Conservation (phyloP, 768 basidiomycete genomes). For the Steccherinum ochraceum region DNA sequence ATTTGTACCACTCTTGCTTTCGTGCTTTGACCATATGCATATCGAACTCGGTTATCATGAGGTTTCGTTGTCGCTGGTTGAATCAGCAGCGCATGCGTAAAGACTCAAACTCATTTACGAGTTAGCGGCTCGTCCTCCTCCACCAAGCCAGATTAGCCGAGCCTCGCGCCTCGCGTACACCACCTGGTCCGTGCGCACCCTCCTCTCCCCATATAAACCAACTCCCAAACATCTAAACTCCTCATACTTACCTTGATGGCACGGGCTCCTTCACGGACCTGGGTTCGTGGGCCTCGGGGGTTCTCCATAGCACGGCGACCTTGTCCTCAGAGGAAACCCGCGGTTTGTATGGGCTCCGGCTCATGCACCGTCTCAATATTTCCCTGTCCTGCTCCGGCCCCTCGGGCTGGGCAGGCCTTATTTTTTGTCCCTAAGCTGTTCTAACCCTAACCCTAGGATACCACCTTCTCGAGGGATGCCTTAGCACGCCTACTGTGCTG, state of each 20-base stretch:
- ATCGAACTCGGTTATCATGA: background rate
- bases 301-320: slow-evolving; percentile 12
- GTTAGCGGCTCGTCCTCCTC: too few relatives aligned
- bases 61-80: background rate
- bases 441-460: slow-evolving; percentile 2
- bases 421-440: background rate
- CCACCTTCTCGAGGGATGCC: too few relatives aligned
- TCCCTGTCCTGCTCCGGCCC: slow-evolving; percentile 1
- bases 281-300: slow-evolving; percentile 17
- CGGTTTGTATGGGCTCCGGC: slow-evolving; percentile 2
- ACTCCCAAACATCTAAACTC: background rate
- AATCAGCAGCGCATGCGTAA: background rate
- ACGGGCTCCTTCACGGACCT: slow-evolving; percentile 17
- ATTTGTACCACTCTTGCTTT: background rate
- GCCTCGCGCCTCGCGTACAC: background rate
- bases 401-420: background rate
- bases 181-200: slow-evolving; percentile 14
- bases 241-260: slow-evolving; percentile 22
- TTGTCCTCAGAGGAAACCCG: background rate
- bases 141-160: background rate
- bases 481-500: too few relatives aligned
- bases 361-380: slow-evolving; percentile 1
- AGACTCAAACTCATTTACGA: too few relatives aligned
- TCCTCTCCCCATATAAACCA: slow-evolving; percentile 1
- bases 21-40: background rate